Percentiles rank a stretch among this genome's conserved stretches.
These are phyloP conservation scores for Fusarium temperatum DNA, from an alignment of 2,329 filamentous ascomycete species.

Conservation along the genomic window DNA sequence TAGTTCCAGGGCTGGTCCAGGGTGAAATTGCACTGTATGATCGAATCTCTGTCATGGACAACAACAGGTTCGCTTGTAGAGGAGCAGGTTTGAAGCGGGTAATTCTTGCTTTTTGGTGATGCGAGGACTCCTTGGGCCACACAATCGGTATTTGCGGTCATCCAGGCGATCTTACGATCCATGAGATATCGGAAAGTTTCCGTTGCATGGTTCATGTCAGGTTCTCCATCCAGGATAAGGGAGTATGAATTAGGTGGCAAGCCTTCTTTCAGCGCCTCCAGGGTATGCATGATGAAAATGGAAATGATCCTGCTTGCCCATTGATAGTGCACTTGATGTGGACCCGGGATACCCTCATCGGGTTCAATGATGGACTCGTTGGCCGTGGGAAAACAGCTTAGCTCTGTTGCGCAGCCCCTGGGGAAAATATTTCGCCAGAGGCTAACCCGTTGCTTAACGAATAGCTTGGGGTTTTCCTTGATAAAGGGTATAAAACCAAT, in stretches of 20 bases:
- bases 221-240: background rate
- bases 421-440: background rate
- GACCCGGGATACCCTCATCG: accelerated
- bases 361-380: background rate
- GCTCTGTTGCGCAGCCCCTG: background rate
- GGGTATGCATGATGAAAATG: background rate
- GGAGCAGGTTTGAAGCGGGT: background rate
- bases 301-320: background rate
- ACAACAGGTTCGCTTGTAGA: background rate
- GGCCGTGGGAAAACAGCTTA: background rate
- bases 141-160: background rate
- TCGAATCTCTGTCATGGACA: background rate
- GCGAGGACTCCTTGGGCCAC: background rate
- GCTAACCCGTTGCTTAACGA: background rate
- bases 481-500: background rate
- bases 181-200: background rate
- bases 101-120: background rate
- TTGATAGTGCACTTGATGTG: background rate
- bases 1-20: background rate
- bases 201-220: background rate
- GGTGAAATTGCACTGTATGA: background rate
- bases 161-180: background rate
- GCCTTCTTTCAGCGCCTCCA: accelerated
- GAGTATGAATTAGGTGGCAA: background rate
- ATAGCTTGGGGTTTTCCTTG: background rate